Percentiles rank a stretch among this genome's conserved stretches.
Conservation (phyloP, 2,329 filamentous ascomycete genomes). For the Westerdykella sp. region DNA sequence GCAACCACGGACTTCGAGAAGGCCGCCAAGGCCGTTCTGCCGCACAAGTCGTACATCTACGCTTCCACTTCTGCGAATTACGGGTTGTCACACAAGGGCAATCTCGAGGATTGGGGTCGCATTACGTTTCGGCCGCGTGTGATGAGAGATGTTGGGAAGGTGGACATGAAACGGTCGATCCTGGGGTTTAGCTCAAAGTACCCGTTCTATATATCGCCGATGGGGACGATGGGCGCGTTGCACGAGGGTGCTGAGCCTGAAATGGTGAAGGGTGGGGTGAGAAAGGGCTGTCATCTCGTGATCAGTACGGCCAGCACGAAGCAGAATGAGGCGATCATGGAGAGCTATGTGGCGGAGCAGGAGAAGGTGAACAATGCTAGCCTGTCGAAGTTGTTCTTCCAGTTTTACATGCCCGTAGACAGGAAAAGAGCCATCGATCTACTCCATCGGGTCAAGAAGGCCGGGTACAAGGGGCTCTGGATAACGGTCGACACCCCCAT, state of each 20-base stretch:
- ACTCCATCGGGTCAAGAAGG: slow-evolving; percentile 25
- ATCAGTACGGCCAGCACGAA: slow-evolving; percentile 33
- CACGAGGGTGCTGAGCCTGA: slow-evolving; percentile 34
- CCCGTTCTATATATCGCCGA: slow-evolving; percentile 38
- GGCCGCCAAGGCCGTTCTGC: slow-evolving; percentile 26
- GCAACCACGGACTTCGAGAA: slow-evolving; percentile 29
- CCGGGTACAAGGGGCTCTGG: slow-evolving; percentile 32
- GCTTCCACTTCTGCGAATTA: slow-evolving; percentile 32
- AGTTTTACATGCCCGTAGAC: slow-evolving; percentile 34
- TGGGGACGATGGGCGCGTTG: slow-evolving; percentile 33
- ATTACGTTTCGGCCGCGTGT: slow-evolving; percentile 33
- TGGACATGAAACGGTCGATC: slow-evolving; percentile 26
- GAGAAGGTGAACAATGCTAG: slow-evolving; percentile 19
- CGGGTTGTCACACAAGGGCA: slow-evolving; percentile 25
- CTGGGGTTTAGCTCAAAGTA: slow-evolving; percentile 30
- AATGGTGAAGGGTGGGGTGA: slow-evolving; percentile 31
- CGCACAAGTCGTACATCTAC: slow-evolving; percentile 31
- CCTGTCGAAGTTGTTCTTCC: slow-evolving; percentile 28
- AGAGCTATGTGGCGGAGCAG: slow-evolving; percentile 22
- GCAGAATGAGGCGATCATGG: slow-evolving; percentile 29
- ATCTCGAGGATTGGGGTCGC: slow-evolving; percentile 31
- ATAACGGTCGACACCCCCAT: slow-evolving; percentile 35
- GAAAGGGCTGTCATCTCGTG: slow-evolving; percentile 32
- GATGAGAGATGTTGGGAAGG: slow-evolving; percentile 31
- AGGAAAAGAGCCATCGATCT: slow-evolving; percentile 27